Percentiles rank a stretch among this genome's conserved stretches.
Conservation (phyloP, 257 asterid genomes). For the Rhazya stricta region DNA sequence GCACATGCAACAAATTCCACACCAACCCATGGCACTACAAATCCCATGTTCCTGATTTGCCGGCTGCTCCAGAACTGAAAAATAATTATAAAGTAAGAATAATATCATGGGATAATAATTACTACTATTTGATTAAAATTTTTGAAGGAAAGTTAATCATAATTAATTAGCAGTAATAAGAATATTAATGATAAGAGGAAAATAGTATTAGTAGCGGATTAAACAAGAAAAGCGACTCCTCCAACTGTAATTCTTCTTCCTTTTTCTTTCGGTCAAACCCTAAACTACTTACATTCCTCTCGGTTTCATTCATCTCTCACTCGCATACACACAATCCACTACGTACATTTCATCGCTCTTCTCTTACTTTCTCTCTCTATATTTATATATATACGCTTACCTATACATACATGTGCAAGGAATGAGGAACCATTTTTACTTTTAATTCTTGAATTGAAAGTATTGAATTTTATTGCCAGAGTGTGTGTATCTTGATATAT, state of each 20-base stretch:
- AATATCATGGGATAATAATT: too few species aligned
- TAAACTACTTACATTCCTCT: constrained; percentile 5
- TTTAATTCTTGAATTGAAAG: neutral
- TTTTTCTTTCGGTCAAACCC: constrained; percentile 2
- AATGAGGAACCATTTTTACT: neutral
- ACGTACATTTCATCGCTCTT: neutral
- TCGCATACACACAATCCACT: neutral
- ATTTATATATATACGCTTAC: neutral
- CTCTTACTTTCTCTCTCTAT: neutral
- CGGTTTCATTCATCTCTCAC: neutral
- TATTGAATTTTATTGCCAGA: neutral
- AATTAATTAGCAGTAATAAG: too few species aligned
- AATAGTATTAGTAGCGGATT: too few species aligned
- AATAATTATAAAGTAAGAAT: too few species aligned
- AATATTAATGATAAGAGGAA: too few species aligned
- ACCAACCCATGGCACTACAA: too few species aligned
- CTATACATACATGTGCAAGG: neutral
- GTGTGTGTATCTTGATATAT: neutral
- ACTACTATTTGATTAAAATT: too few species aligned
- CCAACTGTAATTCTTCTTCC: neutral
- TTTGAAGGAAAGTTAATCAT: too few species aligned
- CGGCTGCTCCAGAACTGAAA: too few species aligned
- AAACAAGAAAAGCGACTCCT: constrained; percentile 11
- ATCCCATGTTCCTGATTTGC: too few species aligned
- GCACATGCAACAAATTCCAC: too few species aligned